Conservation (phyloP, 352 stramenopile genomes). For the Phytopythium vexans region DNA sequence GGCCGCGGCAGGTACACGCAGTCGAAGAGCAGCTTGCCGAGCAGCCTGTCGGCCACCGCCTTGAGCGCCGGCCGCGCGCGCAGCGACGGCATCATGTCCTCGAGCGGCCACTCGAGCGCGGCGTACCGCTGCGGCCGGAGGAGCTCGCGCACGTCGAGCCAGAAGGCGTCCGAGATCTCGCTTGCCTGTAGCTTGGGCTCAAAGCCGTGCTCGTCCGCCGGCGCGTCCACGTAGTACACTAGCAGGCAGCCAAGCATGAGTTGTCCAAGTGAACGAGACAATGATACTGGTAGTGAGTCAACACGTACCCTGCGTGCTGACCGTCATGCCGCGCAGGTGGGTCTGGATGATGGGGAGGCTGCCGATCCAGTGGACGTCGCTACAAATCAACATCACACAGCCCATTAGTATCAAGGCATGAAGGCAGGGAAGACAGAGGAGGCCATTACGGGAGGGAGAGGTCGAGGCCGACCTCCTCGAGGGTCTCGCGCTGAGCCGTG, state of each 20-base stretch:
- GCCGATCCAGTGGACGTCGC: conserved; percentile 69
- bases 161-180: conserved; percentile 80
- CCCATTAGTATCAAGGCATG: background rate
- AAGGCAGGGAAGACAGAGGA: conserved; percentile 8
- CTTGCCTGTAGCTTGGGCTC: conserved; percentile 48
- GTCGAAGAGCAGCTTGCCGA: conserved; percentile 62
- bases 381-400: conserved; percentile 14
- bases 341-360: conserved; percentile 53
- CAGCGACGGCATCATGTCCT: conserved; percentile 53
- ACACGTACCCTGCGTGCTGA: conserved; percentile 60
- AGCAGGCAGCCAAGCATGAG: background rate
- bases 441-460: conserved; percentile 45
- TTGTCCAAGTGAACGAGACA: no score
- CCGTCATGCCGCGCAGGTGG: conserved; percentile 56
- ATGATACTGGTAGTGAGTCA: no score
- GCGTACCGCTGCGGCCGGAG: conserved; percentile 58
- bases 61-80: conserved; percentile 27
- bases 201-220: conserved; percentile 43
- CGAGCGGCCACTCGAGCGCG: conserved; percentile 47
- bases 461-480: conserved; percentile 80
- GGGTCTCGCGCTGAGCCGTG: conserved; percentile 71
- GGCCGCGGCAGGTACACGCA: conserved; percentile 79
- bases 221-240: conserved; percentile 77
- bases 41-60: conserved; percentile 22
- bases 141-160: conserved; percentile 79